Base-by-base conservation (phyloP, 1,284 basidiomycete genomes). In the Sporisorium sorghi region DNA sequence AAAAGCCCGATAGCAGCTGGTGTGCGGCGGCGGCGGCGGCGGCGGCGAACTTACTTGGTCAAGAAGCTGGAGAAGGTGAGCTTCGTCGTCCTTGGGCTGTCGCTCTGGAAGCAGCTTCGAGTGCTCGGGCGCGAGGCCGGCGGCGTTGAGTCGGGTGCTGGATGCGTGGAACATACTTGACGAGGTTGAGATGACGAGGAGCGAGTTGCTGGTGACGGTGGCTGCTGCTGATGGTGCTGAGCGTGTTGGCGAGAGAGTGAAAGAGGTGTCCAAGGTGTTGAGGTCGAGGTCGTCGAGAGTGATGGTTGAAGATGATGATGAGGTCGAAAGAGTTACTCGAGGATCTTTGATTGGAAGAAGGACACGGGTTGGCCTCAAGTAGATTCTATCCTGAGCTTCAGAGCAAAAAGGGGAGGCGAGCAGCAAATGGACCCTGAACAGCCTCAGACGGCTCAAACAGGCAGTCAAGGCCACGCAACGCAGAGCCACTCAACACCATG, bases 51-150 rank as follows among this genome's bases (percentile, higher is more conserved):
- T 66, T 64, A 80, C 76, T 56, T 76, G 55, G 30, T 63, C 46
- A 26, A 84, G 65, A 23, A 70, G 73, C 7, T 75, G 26, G 46
- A 83, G 58, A 32, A 84, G 59, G 47, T 61, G 33, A 48, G 63
- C 54, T 73, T 84, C 83, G 59, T 83, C 79, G 17, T 58, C 52
- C 35, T 60, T 53, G 24, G 77, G 55, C 39, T 62, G 65, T 51
- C 83, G 72, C 50, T 81, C 81, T n/a, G 83, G 79, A 8, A 84
- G 78, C 11, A 76, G 70, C 76, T 82, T 79, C 30, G 78, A 80
- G 72, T 78, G 67, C 63, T 84, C 83, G 33, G 83, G 81, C 26
- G 76, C 65, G n/a, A 84, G 78, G 21, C 81, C 82, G 48, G 80
- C 77, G 10, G 83, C 83, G 71, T 84, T 84, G 73, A 78, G 78